Evolutionary conservation across 805 yeast species (phyloP).

Genomic region (Metschnikowia baotianmanensis): DNA sequence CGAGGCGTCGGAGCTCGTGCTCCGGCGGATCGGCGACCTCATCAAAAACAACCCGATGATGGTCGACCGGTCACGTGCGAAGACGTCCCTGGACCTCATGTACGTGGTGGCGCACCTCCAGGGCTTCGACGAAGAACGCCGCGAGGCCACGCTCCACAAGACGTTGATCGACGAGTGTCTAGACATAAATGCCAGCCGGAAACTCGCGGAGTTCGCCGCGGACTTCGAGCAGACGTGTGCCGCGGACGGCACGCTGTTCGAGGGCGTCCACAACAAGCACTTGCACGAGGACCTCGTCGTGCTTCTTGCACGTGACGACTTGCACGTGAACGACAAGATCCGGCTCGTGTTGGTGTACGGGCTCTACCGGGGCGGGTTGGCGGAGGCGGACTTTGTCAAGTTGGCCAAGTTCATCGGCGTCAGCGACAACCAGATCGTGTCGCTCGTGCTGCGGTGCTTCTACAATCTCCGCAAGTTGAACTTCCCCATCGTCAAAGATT

Average conservation of each 20-base stretch:
- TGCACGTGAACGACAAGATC: constrained; percentile 64
- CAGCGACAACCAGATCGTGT: constrained; percentile 44
- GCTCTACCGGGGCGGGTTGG: constrained; percentile 76
- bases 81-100: constrained; percentile 66
- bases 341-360: constrained; percentile 75
- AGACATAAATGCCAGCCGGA: constrained; percentile 52
- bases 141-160: constrained; percentile 57
- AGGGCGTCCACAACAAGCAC: constrained; percentile 59
- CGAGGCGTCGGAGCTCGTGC: constrained; percentile 64
- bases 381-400: constrained; percentile 69
- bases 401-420: constrained; percentile 55
- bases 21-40: constrained; percentile 59
- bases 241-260: constrained; percentile 66
- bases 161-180: constrained; percentile 65
- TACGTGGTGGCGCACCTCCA: constrained; percentile 70
- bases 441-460: constrained; percentile 55
- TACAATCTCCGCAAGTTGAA: constrained; percentile 51
- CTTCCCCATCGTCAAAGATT: constrained; percentile 47
- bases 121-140: constrained; percentile 66
- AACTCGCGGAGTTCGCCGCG: constrained; percentile 65
- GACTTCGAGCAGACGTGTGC: constrained; percentile 83
- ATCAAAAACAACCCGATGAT: constrained; percentile 71
- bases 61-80: constrained; percentile 64
- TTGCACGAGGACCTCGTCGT: constrained; percentile 61
- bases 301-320: constrained; percentile 47